A percentile compares a stretch with the other conserved stretches of the same genome.
Conservation (phyloP, 2,329 filamentous ascomycete genomes). For the Phaeophleospora eucalypticola region DNA sequence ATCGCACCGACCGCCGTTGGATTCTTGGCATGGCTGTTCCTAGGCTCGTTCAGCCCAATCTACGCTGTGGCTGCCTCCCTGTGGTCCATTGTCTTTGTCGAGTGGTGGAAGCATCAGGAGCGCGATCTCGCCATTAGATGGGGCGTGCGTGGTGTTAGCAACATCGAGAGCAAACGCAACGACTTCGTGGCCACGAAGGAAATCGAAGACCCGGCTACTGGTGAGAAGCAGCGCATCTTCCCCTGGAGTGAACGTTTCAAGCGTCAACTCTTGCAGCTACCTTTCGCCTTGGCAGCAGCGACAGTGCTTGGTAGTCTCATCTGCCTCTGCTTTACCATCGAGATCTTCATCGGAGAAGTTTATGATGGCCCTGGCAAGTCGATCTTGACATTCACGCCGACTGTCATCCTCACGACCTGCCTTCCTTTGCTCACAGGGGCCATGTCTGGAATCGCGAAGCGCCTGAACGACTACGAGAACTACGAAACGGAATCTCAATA, state of each 20-base stretch:
- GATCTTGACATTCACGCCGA: constrained; percentile 83
- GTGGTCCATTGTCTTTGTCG: constrained; percentile 88
- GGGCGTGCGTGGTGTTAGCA: constrained; percentile 80
- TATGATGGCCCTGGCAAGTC: constrained; percentile 85
- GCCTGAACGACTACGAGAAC: constrained; percentile 80
- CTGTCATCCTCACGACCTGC: constrained; percentile 75
- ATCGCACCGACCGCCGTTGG: constrained; percentile 78
- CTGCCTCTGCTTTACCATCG: constrained; percentile 80
- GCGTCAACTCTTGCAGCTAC: constrained; percentile 75
- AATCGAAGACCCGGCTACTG: constrained; percentile 73
- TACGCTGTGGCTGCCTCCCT: constrained; percentile 75
- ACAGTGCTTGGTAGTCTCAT: constrained; percentile 75
- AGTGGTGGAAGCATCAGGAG: constrained; percentile 95
- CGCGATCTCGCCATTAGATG: constrained; percentile 80
- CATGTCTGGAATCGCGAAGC: constrained; percentile 71
- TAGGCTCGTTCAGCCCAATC: constrained; percentile 76
- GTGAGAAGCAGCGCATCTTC: constrained; percentile 72
- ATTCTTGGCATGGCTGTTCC: constrained; percentile 70
- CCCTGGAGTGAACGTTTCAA: constrained; percentile 69
- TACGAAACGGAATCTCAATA: constrained; percentile 85
- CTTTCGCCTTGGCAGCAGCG: constrained; percentile 74
- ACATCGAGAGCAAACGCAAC: constrained; percentile 70
- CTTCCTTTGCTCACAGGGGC: constrained; percentile 74
- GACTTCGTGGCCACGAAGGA: constrained; percentile 78
- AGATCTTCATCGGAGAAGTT: constrained; percentile 92